A percentile compares a stretch with the other conserved stretches of the same genome.
Conservation (phyloP, 345 rosid species). For the Eucalyptus dawsonii region DNA sequence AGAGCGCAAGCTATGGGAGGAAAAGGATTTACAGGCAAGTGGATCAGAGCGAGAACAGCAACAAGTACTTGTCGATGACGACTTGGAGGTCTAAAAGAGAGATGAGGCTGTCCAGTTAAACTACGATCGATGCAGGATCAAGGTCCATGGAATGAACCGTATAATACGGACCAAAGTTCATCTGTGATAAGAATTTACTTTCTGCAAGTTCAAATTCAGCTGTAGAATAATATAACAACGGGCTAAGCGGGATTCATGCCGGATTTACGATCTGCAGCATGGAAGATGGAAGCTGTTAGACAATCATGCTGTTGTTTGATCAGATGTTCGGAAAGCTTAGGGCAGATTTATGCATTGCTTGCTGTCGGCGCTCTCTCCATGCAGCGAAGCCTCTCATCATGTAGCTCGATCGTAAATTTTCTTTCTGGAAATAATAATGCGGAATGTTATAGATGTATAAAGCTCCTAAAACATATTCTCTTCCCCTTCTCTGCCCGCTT, state of each 20-base stretch:
- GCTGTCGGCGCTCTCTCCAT: neutral
- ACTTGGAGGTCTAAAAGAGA: neutral
- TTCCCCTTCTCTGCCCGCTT: neutral
- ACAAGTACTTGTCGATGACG: neutral
- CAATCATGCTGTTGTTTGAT: neutral
- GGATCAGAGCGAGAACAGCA: neutral
- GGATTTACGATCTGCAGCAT: neutral
- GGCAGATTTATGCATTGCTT: neutral
- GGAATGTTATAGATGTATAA: neutral
- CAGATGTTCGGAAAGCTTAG: neutral
- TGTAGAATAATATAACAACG: neutral
- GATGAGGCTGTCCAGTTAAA: neutral
- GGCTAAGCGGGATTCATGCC: neutral
- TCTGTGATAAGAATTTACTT: neutral
- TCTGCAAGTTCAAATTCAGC: neutral
- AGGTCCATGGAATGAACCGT: neutral
- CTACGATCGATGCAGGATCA: neutral
- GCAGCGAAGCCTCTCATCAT: neutral
- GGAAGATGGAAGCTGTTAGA: neutral
- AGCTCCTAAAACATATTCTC: neutral
- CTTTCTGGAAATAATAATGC: neutral
- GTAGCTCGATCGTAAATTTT: neutral
- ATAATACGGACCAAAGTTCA: neutral
- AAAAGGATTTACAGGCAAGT: neutral
- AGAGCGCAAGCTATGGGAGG: neutral